Conservation (phyloP, 768 basidiomycete genomes). For the Rhodotorula graminis region DNA sequence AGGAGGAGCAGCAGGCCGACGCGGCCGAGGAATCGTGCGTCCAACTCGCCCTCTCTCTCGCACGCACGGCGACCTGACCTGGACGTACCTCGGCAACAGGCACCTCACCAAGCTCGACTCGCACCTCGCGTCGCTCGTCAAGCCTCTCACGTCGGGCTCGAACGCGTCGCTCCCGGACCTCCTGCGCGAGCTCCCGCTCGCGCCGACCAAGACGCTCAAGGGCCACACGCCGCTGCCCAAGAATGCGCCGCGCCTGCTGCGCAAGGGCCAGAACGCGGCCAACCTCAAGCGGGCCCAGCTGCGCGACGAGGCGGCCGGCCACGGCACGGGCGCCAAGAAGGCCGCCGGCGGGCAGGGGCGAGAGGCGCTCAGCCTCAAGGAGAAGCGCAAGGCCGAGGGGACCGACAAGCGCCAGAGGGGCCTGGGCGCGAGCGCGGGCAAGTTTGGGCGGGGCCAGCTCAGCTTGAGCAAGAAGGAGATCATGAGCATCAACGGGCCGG, state of each 20-base stretch:
- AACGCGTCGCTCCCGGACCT: conserved; percentile 28
- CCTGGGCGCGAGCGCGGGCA: conserved; percentile 20
- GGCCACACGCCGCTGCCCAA: conserved; percentile 37
- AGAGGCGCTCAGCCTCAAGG: conserved; percentile 32
- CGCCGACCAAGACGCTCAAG: conserved; percentile 24
- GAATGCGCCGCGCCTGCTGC: conserved; percentile 35
- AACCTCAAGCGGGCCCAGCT: conserved; percentile 33
- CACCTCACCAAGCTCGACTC: conserved; percentile 65
- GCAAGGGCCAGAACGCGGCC: conserved; percentile 29
- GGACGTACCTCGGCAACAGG: conserved; percentile 56
- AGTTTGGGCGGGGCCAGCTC: conserved; percentile 26
- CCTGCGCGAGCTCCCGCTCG: conserved; percentile 30
- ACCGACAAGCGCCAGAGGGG: conserved; percentile 36
- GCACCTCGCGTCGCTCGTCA: conserved; percentile 73
- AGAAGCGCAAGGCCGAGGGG: conserved; percentile 34
- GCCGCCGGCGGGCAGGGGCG: conserved; percentile 1
- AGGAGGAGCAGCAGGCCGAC: conserved; percentile 11
- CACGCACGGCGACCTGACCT: too few relatives aligned
- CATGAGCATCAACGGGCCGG: conserved; percentile 8
- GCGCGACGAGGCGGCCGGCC: conserved; percentile 25
- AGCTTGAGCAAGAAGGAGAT: conserved; percentile 29
- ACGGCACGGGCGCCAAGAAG: conserved; percentile 8
- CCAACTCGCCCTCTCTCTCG: neutral
- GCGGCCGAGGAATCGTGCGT: conserved; percentile 30
- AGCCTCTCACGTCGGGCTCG: conserved; percentile 70